Evolutionary conservation across 2,329 filamentous ascomycete species (phyloP), one percentile per base, ranked within the genome.

Genomic region (Pseudocercospora musae): DNA sequence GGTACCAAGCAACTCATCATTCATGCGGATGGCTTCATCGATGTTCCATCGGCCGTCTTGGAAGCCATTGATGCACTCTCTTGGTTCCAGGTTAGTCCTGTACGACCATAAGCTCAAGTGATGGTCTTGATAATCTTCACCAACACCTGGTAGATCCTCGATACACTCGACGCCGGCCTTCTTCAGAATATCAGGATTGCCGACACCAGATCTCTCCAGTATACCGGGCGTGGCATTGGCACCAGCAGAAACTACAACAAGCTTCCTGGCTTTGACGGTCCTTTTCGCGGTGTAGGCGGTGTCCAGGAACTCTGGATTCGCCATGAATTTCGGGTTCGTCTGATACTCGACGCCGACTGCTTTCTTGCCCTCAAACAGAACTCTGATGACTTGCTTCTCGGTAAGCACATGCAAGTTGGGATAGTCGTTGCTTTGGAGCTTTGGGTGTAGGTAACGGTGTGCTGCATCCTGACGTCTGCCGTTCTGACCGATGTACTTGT

Each of bases 341-440:
- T 81, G 78, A 65, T 83, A 86, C 67, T 88, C 84, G 1, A 90
- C 81, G 0, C 86, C 87, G 0, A 80, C 76, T 2, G 87, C 87
- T 42, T 77, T 84, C 25, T 70, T 62, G n/a, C 66, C 68, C 20
- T 73, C 70, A 18, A 73, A 71, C 9, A 70, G 59, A 0, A 73
- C 70, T n/a, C 80, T 80, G 1, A 81, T 75, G 0, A 89, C 85
- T 60, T 83, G 83, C 1, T 82, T 80, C 67, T 87, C 80, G 0
- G 82, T 77, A 0, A 89, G 76, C 4, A 89, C 66, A 62, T 88
- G 83, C 2, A 89, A 79, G 59, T 87, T 87, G 0, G 83, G 79
- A 50, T 85, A 78, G 2, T 80, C 73, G 4, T 80, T 73, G 0
- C 78, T 78, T 59, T 81, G 74, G 0, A 85, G 72, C 21, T 80